A percentile compares a stretch with the other conserved stretches of the same genome.
Evolutionary conservation across 169 alveolate species (phyloP).

Genomic region (Plasmodium berghei): DNA sequence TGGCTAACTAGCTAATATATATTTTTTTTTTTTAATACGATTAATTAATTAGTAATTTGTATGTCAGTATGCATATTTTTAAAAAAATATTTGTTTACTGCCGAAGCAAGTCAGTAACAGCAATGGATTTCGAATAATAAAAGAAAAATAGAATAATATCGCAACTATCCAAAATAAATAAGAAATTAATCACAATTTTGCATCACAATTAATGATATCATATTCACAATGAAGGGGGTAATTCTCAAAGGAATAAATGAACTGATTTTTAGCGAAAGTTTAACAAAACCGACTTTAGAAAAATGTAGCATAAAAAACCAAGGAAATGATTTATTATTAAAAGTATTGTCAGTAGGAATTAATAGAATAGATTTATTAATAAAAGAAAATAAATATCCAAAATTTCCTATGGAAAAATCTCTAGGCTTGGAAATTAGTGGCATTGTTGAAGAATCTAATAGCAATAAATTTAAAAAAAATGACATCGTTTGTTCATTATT

Average conservation of each 20-base stretch:
- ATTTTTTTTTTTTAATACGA: too few relatives aligned
- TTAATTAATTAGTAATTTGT: too few relatives aligned
- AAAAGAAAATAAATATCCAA: conserved; percentile 15
- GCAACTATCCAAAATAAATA: too few relatives aligned
- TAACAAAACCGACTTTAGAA: conserved; percentile 12
- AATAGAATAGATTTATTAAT: conserved; percentile 18
- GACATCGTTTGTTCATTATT: conserved; percentile 19
- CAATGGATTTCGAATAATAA: too few relatives aligned
- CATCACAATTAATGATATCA: not conserved
- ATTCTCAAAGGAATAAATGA: conserved; percentile 11
- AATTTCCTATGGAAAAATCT: not conserved
- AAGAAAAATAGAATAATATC: too few relatives aligned
- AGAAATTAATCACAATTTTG: too few relatives aligned
- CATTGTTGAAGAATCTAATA: conserved; percentile 18
- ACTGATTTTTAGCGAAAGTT: not conserved
- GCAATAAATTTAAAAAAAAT: conserved; percentile 8
- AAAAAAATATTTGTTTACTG: too few relatives aligned
- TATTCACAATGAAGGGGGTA: conserved; percentile 1
- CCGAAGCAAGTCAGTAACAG: too few relatives aligned
- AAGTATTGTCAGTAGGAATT: conserved; percentile 15
- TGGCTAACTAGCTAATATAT: too few relatives aligned
- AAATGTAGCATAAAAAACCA: not conserved
- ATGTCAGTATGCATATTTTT: too few relatives aligned
- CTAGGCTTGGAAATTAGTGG: conserved; percentile 35
- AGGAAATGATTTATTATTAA: conserved; percentile 9